Evolutionary conservation across 371 early-diverging fungal genomes (phyloP).

Genomic region (Apophysomyces elegans): DNA sequence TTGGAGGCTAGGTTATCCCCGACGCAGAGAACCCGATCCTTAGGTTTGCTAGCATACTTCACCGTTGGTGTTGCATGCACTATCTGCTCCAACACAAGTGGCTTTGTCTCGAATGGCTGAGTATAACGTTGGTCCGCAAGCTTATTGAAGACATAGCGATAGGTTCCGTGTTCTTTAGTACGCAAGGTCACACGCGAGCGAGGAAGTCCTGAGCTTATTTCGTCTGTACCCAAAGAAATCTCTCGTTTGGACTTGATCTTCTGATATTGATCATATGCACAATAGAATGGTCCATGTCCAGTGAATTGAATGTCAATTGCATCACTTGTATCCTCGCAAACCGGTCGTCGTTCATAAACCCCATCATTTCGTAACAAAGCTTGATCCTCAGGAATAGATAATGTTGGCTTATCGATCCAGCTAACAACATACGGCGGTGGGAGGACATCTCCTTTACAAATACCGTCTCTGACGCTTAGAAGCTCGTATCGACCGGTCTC

Average conservation of each 20-base stretch:
- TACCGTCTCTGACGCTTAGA: slow-evolving; percentile 45
- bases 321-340: slow-evolving; percentile 51
- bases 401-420: slow-evolving; percentile 46
- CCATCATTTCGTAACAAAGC: slow-evolving; percentile 17
- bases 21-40: slow-evolving; percentile 47
- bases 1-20: slow-evolving; percentile 37
- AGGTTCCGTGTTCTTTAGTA: slow-evolving; percentile 43
- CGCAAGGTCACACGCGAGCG: slow-evolving; percentile 40
- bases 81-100: slow-evolving; percentile 40
- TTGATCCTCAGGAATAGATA: slow-evolving; percentile 38
- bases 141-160: slow-evolving; percentile 46
- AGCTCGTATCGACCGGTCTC: slow-evolving; percentile 49
- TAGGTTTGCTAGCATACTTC: slow-evolving; percentile 24
- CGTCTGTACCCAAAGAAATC: slow-evolving; percentile 25
- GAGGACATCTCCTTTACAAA: slow-evolving; percentile 50
- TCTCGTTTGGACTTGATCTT: slow-evolving; percentile 14
- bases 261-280: slow-evolving; percentile 33
- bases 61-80: slow-evolving; percentile 49
- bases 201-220: slow-evolving; percentile 36
- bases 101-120: slow-evolving; percentile 23
- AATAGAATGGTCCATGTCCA: slow-evolving; percentile 45
- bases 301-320: slow-evolving; percentile 40
- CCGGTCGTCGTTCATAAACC: slow-evolving; percentile 40
- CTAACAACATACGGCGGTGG: slow-evolving; percentile 35
- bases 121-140: slow-evolving; percentile 54